Conservation (phyloP, 805 yeast species). For the Ogataea trehaloabstinens region DNA sequence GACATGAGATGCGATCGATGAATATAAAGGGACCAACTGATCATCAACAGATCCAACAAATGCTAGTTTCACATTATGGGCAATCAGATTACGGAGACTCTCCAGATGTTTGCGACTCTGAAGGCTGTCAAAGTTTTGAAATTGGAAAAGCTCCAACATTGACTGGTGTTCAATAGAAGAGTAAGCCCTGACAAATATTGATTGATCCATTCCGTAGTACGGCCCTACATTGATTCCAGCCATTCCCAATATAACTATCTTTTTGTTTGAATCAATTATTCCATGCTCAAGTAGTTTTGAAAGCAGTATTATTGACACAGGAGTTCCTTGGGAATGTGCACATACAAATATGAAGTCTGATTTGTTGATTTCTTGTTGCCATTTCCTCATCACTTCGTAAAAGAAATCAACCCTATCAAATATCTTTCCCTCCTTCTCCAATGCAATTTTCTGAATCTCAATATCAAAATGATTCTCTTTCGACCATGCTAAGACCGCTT, state of each 20-base stretch:
- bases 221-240: conserved; percentile 97
- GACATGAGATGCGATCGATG: conserved; percentile 78
- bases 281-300: conserved; percentile 70
- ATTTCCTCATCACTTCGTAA: conserved; percentile 65
- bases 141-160: conserved; percentile 79
- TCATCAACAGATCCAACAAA: conserved; percentile 91
- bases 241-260: conserved; percentile 82
- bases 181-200: conserved; percentile 79
- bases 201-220: conserved; percentile 84
- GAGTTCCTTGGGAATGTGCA: conserved; percentile 95
- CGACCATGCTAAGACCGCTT: conserved; percentile 69
- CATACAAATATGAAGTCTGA: conserved; percentile 92
- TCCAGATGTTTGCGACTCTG: conserved; percentile 72
- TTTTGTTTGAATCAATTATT: conserved; percentile 38
- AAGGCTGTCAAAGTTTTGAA: conserved; percentile 70
- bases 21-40: conserved; percentile 89
- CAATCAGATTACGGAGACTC: conserved; percentile 60
- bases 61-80: conserved; percentile 71
- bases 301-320: conserved; percentile 79
- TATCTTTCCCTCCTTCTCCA: conserved; percentile 91
- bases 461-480: conserved; percentile 40
- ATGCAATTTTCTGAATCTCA: conserved; percentile 83
- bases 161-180: conserved; percentile 89
- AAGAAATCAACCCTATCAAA: conserved; percentile 83
- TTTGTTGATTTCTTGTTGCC: conserved; percentile 42